Base-by-base conservation (phyloP, 164 flowering plant genomes). In the Saururus chinensis region DNA sequence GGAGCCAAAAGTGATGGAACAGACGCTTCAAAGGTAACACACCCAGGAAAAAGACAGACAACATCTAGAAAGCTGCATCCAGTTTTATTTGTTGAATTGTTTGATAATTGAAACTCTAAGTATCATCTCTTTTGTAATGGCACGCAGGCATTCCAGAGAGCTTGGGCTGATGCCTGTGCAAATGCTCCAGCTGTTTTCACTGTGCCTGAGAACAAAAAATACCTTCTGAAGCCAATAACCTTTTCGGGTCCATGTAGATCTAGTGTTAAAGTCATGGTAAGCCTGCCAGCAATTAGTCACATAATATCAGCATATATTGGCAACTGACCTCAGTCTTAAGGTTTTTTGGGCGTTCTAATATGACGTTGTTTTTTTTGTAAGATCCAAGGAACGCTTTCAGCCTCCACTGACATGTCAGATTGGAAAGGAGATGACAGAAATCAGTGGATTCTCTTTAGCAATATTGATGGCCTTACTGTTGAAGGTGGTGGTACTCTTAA, bases 161-260 rank as follows among this genome's bases (percentile, higher is more conserved):
- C 96, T 20, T 88, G 96, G 96, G 40, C 74, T 42, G 69, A 56
- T 61, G 95, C 88, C 25, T 92, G 98, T 63, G 72, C 82, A 16
- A 67, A 78, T 3, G 30, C 60, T 16, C 42, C 67, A 48, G 74
- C 77, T 49, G 73, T 72, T 63, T 64, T 89, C 40, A 64, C 77
- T 53, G 87, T 89, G 24, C 90, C 96, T 0, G 13, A 64, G 40
- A 68, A 60, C 61, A 82, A 75, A 59, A 79, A 24, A 7, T 92
- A 82, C 72, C 81, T 71, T 69, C 73, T 92, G 14, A 80, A 75
- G 59, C 89, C 82, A 19, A 70, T 79, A 22, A 83, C 55, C 56
- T 86, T 89, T 67, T 70, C 75, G 24, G 96, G 98, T 35, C 98
- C 95, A 40, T 92, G 98, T 84, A 82, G 73, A 57, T 75, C 90